Percentiles rank a stretch among this genome's conserved stretches.
Conservation (phyloP, 2,329 filamentous ascomycete species). For the Colletotrichum sp. region DNA sequence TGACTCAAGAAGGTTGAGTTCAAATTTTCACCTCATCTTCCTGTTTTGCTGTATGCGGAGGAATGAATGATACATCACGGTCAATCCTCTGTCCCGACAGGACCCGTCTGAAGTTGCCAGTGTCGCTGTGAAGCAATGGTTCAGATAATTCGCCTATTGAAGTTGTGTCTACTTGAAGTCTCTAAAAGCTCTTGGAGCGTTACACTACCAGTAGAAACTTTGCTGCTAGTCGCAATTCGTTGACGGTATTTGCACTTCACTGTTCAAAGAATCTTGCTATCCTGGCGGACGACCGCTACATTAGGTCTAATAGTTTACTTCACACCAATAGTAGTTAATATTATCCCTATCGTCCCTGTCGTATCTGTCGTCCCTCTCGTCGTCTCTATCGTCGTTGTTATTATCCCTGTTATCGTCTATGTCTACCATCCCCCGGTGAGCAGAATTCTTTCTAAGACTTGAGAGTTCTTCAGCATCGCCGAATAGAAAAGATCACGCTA, state of each 20-base stretch:
- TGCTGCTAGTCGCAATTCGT: neutral
- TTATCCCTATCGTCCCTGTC: too few species aligned
- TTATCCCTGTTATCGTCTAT: too few species aligned
- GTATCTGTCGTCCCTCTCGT: too few species aligned
- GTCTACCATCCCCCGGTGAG: too few species aligned
- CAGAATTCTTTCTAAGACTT: neutral
- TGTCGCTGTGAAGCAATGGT: neutral
- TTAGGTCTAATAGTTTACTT: too few species aligned
- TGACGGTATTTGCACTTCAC: rapidly evolving
- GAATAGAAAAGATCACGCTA: neutral
- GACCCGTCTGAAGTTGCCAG: rapidly evolving
- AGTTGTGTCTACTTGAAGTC: neutral
- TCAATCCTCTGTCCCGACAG: neutral
- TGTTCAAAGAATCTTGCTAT: too few species aligned
- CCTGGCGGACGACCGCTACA: rapidly evolving
- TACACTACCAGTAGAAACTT: neutral
- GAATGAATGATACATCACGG: neutral
- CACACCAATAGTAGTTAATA: too few species aligned
- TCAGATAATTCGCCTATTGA: neutral
- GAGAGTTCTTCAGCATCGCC: neutral
- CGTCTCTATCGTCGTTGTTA: too few species aligned
- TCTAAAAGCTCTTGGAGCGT: neutral
- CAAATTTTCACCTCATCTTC: neutral
- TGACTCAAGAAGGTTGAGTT: neutral
- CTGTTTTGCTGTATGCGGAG: neutral